Evolutionary conservation across 129 eudicot species (phyloP), one percentile per base, ranked within the genome.

Genomic region (Saussurea involucrata): DNA sequence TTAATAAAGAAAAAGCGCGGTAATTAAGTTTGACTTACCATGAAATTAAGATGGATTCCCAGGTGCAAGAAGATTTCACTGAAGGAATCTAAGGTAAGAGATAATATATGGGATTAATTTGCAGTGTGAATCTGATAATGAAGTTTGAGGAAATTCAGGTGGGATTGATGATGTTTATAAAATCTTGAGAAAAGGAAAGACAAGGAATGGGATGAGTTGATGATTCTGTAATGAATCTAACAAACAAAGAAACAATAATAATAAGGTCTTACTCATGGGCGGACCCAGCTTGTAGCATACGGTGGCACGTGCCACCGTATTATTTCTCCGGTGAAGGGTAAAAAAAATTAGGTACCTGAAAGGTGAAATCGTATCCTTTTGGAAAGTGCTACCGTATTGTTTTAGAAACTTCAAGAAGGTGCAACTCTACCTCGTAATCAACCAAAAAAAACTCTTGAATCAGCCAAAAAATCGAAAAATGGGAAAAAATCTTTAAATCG

Each of bases 141-240:
- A 81, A 74, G 66, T 37, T 68, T 57, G 76, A 74, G 68, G 61
- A 75, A 66, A 74, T 71, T 37, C n/a, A 42, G 49, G 24, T 58
- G 37, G 69, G 40, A 79, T 72, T 25, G 3, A 27, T 27, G n/a
- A 66, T 33, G 32, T 33, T 49, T 33, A 49, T 73, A 34, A 74
- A 73, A 74, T n/a, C 22, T 66, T 33, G 76, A 68, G 68, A 37
- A 61, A 70, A 24, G 4, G 61, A 46, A 67, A 68, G 84, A 81
- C 84, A 81, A 74, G 70, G 76, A 74, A 81, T 81, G 84, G 76
- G 66, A 66, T 81, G 84, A 74, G 76, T 58, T 58, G 84, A 81
- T 81, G 80, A 81, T 81, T 81, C 57, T 81, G 84, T 81, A 74
- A 57, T 74, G 84, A 81, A 81, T 81, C 80, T 81, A 67, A 74